These are phyloP conservation scores for Boletus huronensis DNA, from an alignment of 768 basidiomycete species.

Conservation along the genomic window DNA sequence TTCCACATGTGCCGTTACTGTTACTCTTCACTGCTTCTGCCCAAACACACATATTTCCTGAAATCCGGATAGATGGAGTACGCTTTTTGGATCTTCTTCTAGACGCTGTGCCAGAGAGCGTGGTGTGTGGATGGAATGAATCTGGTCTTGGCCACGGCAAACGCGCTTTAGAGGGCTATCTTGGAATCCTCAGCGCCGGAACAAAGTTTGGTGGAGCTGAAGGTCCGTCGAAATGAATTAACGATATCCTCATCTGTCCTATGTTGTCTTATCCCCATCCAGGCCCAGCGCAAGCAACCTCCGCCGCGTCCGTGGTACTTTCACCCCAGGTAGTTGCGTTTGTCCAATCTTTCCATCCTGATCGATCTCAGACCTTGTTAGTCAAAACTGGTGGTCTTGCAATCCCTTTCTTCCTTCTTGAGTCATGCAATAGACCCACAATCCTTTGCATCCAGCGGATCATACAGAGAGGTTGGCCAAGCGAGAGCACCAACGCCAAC, in stretches of 20 bases:
- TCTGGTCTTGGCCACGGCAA: constrained; percentile 50
- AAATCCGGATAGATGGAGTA: constrained; percentile 88
- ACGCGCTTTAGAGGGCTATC: constrained; percentile 73
- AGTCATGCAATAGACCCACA: constrained; percentile 38
- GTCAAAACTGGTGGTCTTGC: constrained; percentile 78
- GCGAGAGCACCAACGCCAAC: constrained; percentile 36
- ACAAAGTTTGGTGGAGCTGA: constrained; percentile 56
- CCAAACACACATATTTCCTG: constrained; percentile 92
- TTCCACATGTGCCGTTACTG: constrained; percentile 71
- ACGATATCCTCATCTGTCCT: neutral
- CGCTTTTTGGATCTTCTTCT: constrained; percentile 75
- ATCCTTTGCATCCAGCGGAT: constrained; percentile 16
- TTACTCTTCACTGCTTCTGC: constrained; percentile 87
- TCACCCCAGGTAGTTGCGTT: constrained; percentile 50
- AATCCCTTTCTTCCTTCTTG: constrained; percentile 69
- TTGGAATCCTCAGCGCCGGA: constrained; percentile 72
- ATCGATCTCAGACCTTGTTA: constrained; percentile 27
- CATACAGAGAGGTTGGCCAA: constrained; percentile 7
- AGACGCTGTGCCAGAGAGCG: constrained; percentile 60
- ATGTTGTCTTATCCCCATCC: neutral
- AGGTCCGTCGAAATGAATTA: constrained; percentile 35
- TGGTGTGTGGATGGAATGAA: constrained; percentile 67
- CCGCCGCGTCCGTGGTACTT: constrained; percentile 61
- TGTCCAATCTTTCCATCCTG: neutral
- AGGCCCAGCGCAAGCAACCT: constrained; percentile 44